phyloP scores from a whole-genome alignment of 148 eudicot species.

The Nepenthes gracilis region DNA sequence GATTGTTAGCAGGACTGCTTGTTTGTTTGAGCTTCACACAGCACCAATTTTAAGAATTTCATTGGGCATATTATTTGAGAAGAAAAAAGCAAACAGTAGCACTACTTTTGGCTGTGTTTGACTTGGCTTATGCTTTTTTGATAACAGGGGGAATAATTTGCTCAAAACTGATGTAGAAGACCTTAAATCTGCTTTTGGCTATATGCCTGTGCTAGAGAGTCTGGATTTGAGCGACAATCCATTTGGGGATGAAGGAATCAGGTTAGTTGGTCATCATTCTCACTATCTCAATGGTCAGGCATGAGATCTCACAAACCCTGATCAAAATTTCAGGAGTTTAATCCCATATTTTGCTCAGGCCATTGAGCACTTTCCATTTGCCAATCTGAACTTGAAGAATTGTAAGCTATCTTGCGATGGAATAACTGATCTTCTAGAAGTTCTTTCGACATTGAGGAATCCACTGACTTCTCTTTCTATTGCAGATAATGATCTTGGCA shows the following conservation, averaged over 20 bases:
- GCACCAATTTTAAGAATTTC: background rate
- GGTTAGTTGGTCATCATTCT: conserved; percentile 24
- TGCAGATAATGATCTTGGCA: conserved; percentile 76
- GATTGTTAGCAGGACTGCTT: too few relatives aligned
- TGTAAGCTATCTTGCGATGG: conserved; percentile 61
- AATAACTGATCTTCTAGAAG: conserved; percentile 48
- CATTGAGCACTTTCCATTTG: conserved; percentile 24
- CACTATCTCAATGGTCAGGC: conserved; percentile 2
- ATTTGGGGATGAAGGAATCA: conserved; percentile 68
- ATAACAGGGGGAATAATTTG: conserved; percentile 55
- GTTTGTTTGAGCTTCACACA: too few relatives aligned
- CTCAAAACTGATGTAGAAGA: conserved; percentile 39
- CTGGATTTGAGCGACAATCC: conserved; percentile 81
- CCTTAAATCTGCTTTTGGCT: conserved; percentile 49
- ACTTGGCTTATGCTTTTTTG: conserved; percentile 1
- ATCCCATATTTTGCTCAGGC: conserved; percentile 43
- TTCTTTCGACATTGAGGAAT: conserved; percentile 35
- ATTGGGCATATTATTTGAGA: background rate
- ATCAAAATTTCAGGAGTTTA: conserved; percentile 44
- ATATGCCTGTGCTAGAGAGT: conserved; percentile 62
- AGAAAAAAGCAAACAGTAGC: background rate
- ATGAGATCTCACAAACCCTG: conserved; percentile 1
- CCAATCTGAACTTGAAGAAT: conserved; percentile 48
- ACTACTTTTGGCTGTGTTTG: background rate
- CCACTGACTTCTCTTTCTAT: conserved; percentile 58